Evolutionary conservation across 345 rosid genomes (phyloP).

Genomic region (Populus tremula): DNA sequence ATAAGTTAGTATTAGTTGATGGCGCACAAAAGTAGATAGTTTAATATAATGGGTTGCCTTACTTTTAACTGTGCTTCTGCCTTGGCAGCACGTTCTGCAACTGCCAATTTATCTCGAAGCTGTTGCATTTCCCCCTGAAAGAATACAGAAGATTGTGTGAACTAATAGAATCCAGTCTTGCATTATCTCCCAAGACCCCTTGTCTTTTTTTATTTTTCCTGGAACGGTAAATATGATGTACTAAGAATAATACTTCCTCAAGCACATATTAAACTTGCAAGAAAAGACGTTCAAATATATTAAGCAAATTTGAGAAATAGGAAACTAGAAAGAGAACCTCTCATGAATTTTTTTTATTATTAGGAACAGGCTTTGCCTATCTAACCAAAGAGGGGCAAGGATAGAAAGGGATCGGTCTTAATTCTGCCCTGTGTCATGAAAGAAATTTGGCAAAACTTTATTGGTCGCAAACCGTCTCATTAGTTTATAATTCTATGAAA

Average conservation of each 20-base stretch:
- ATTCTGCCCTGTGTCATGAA: not conserved
- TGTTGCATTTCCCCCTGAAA: slow-evolving; percentile 53
- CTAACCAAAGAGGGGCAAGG: not conserved
- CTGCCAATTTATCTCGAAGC: slow-evolving; percentile 42
- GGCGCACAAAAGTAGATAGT: not conserved
- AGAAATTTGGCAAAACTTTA: not conserved
- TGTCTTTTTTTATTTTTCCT: not conserved
- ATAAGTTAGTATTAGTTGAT: not conserved
- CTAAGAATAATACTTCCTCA: not conserved
- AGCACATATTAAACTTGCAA: not conserved
- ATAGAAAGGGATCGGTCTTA: not conserved
- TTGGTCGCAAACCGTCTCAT: not conserved
- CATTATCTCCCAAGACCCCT: not conserved
- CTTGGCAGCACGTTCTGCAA: slow-evolving; percentile 48
- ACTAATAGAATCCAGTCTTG: not conserved
- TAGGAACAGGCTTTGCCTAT: not conserved
- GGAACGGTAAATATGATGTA: not conserved
- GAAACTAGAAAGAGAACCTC: not conserved
- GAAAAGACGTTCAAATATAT: not conserved
- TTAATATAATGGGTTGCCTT: not conserved
- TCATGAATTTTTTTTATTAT: not conserved
- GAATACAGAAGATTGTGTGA: not conserved
- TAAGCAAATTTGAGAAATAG: not conserved
- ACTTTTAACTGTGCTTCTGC: slow-evolving; percentile 52
- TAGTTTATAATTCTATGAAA: not conserved